Percentiles rank a stretch among this genome's conserved stretches.
These are phyloP conservation scores for Phytophthora litchii DNA, from an alignment of 352 stramenopile genomes.

Conservation along the genomic window DNA sequence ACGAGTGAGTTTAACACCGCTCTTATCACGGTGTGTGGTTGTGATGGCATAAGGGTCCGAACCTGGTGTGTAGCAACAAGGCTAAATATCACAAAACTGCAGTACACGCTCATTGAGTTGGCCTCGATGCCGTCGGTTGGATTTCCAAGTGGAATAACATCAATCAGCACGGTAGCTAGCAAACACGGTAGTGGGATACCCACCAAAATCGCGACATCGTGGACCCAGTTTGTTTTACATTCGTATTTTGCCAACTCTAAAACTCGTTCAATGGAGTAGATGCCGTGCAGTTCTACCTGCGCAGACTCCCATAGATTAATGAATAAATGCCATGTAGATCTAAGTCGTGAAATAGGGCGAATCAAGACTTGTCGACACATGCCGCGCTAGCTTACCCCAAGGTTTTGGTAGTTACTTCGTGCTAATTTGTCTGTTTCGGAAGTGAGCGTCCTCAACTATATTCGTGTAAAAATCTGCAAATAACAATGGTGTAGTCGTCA, in stretches of 20 bases:
- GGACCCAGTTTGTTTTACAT: slow-evolving; percentile 4
- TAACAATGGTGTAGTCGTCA: too few relatives aligned
- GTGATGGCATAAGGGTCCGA: not conserved
- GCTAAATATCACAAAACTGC: slow-evolving; percentile 21
- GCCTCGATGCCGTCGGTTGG: not conserved
- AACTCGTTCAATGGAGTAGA: slow-evolving; percentile 6
- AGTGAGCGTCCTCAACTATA: too few relatives aligned
- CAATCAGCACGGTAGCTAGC: slow-evolving; percentile 6
- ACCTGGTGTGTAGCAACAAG: slow-evolving; percentile 22
- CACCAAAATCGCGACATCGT: slow-evolving; percentile 7
- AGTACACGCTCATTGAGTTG: slow-evolving; percentile 10
- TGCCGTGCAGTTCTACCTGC: slow-evolving; percentile 10
- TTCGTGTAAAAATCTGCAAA: too few relatives aligned
- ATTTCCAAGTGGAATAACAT: slow-evolving; percentile 13
- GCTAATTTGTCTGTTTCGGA: too few relatives aligned
- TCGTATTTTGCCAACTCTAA: slow-evolving; percentile 1
- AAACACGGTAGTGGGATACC: slow-evolving; percentile 16
- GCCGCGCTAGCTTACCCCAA: not conserved
- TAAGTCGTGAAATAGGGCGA: not conserved
- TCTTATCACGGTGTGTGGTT: not conserved
- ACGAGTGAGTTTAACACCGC: slow-evolving; percentile 2
- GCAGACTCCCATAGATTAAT: not conserved
- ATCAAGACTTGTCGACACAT: not conserved
- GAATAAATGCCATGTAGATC: not conserved
- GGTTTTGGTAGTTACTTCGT: too few relatives aligned